These are phyloP conservation scores for Fonsecaea nubica DNA, from an alignment of 2,329 filamentous ascomycete species.

Conservation along the genomic window DNA sequence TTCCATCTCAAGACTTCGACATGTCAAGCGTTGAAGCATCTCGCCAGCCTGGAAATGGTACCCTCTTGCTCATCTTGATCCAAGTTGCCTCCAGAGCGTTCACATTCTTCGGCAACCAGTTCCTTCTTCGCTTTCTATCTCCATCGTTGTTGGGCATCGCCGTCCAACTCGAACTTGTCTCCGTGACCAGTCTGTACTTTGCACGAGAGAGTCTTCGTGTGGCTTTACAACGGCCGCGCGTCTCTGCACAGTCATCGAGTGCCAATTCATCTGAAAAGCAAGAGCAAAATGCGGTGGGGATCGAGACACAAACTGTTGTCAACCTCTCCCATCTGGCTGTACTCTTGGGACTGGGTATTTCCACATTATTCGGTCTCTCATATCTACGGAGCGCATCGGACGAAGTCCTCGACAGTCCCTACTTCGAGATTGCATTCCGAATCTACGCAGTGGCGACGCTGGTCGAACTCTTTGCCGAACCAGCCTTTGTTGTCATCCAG, in stretches of 20 bases:
- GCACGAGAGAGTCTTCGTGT: constrained; percentile 88
- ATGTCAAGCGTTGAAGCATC: constrained; percentile 13
- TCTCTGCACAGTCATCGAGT: constrained; percentile 30
- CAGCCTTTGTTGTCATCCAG: constrained; percentile 86
- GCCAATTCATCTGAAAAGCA: neutral
- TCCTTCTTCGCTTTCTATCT: constrained; percentile 85
- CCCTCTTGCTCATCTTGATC: constrained; percentile 83
- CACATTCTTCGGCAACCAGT: constrained; percentile 90
- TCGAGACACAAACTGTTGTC: constrained; percentile 72
- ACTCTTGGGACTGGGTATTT: constrained; percentile 69
- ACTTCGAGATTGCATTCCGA: constrained; percentile 64
- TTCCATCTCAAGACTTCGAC: neutral
- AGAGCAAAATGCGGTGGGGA: constrained; percentile 36
- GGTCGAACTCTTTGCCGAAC: constrained; percentile 83
- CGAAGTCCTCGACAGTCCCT: constrained; percentile 63
- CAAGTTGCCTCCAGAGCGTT: constrained; percentile 86
- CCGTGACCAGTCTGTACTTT: constrained; percentile 92
- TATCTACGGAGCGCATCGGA: constrained; percentile 67
- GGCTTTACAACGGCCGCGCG: constrained; percentile 79
- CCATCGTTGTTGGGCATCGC: constrained; percentile 83
- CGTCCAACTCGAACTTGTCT: constrained; percentile 90
- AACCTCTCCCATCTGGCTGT: constrained; percentile 87
- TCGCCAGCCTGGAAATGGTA: constrained; percentile 46
- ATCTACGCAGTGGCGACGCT: constrained; percentile 65
- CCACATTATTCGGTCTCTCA: constrained; percentile 67